A percentile compares a stretch with the other conserved stretches of the same genome.
These are phyloP conservation scores for Corynascus novoguineensis DNA, from an alignment of 495 filamentous ascomycete genomes.

Conservation along the genomic window DNA sequence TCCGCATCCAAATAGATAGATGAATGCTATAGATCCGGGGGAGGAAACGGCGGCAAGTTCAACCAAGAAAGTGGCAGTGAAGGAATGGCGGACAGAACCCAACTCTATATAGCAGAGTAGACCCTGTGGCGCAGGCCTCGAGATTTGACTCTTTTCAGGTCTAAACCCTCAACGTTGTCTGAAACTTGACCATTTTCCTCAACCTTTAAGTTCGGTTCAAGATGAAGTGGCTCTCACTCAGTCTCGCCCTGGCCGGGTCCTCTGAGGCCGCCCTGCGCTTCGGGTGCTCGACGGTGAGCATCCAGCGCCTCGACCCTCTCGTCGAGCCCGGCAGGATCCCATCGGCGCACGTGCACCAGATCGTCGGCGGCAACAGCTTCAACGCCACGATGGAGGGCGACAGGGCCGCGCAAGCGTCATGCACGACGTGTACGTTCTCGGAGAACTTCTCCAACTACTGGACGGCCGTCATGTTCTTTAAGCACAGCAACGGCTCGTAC, in stretches of 20 bases:
- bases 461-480: slow-evolving; percentile 49
- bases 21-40: neutral
- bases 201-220: neutral
- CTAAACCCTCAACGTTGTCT: too few species aligned
- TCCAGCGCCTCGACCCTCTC: slow-evolving; percentile 44
- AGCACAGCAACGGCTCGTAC: slow-evolving; percentile 46
- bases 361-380: slow-evolving; percentile 47
- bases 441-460: slow-evolving; percentile 48
- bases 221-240: slow-evolving; percentile 43
- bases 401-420: slow-evolving; percentile 37
- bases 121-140: neutral
- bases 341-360: slow-evolving; percentile 45
- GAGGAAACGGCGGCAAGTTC: neutral
- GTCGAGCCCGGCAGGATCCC: slow-evolving; percentile 38
- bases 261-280: slow-evolving; percentile 43
- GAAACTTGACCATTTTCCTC: neutral
- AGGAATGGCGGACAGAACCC: neutral
- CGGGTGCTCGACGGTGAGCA: slow-evolving; percentile 41
- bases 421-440: slow-evolving; percentile 42
- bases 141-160: neutral
- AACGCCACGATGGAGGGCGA: slow-evolving; percentile 44
- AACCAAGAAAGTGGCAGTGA: neutral
- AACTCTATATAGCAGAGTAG: neutral
- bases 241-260: slow-evolving; percentile 35
- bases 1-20: neutral